These are phyloP conservation scores for Blastocrithidia nonstop DNA, from an alignment of 208 protist genomes.

Conservation along the genomic window DNA sequence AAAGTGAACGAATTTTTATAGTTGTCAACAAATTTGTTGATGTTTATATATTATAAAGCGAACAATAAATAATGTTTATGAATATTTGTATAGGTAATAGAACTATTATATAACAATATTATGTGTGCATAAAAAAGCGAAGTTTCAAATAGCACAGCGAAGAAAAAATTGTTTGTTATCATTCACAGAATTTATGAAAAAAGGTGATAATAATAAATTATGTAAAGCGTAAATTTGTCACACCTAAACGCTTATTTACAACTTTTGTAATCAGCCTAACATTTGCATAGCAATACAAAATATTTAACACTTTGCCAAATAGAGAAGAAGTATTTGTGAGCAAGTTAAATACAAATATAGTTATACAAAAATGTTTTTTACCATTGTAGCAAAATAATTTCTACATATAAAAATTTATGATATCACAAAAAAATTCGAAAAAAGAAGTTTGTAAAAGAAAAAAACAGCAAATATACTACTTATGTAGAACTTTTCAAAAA, in stretches of 20 bases:
- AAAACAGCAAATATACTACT: slow-evolving; percentile 5
- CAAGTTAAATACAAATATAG: too few species aligned
- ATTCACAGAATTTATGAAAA: too few species aligned
- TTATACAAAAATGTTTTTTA: slow-evolving; percentile 3
- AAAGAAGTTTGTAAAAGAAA: slow-evolving; percentile 7
- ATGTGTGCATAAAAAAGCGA: not conserved
- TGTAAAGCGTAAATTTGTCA: not conserved
- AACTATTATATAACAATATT: not conserved
- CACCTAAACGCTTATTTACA: not conserved
- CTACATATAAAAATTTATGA: slow-evolving; percentile 2
- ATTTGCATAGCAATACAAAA: too few species aligned
- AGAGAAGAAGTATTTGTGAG: too few species aligned
- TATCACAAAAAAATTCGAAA: slow-evolving; percentile 1
- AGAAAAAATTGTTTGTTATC: too few species aligned
- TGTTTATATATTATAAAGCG: slow-evolving; percentile 2
- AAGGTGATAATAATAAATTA: not conserved
- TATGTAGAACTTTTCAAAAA: slow-evolving; percentile 3
- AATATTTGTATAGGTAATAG: not conserved
- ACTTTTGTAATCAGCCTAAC: too few species aligned
- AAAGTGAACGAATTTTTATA: too few species aligned
- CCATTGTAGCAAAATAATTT: not conserved
- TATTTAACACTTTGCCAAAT: too few species aligned
- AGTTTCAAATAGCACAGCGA: too few species aligned
- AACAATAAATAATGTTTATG: slow-evolving; percentile 3
- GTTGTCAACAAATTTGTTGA: too few species aligned